Percentiles rank a stretch among this genome's conserved stretches.
Conservation (phyloP, 192 early-diverging fungal species). For the Oehlia diaphana region DNA sequence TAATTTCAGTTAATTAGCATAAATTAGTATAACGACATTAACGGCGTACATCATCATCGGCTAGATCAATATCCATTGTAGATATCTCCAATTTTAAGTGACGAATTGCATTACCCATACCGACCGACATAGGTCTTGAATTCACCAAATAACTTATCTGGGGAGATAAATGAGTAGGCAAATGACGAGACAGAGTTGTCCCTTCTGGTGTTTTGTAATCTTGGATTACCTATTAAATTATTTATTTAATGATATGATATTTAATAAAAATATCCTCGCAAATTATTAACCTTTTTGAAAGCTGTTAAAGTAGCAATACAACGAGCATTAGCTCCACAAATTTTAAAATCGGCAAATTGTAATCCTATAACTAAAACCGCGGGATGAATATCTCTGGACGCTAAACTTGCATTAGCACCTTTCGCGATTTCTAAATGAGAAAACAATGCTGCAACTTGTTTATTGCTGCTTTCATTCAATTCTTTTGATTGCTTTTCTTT, state of each 20-base stretch:
- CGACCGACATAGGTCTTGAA: slow-evolving; percentile 83
- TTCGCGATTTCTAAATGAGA: slow-evolving; percentile 70
- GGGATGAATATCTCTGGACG: slow-evolving; percentile 76
- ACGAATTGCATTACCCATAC: slow-evolving; percentile 92
- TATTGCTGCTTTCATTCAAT: slow-evolving; percentile 18
- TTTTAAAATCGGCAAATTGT: slow-evolving; percentile 82
- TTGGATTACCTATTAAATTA: slow-evolving; percentile 68
- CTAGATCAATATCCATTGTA: slow-evolving; percentile 70
- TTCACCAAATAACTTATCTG: slow-evolving; percentile 89
- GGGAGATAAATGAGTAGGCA: slow-evolving; percentile 79
- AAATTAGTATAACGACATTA: neutral
- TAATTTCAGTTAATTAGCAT: neutral
- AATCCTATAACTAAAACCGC: slow-evolving; percentile 82
- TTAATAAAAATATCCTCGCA: neutral
- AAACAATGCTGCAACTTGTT: slow-evolving; percentile 68
- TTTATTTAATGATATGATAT: neutral
- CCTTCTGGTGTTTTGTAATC: slow-evolving; percentile 89
- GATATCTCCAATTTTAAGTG: slow-evolving; percentile 87
- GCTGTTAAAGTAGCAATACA: slow-evolving; percentile 85
- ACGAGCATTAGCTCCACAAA: slow-evolving; percentile 89
- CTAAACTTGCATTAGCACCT: slow-evolving; percentile 45
- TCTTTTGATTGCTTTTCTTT: slow-evolving; percentile 38
- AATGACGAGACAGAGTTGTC: slow-evolving; percentile 74
- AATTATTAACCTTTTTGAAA: slow-evolving; percentile 66
- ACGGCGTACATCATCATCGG: slow-evolving; percentile 76